phyloP scores from a whole-genome alignment of 371 early-diverging fungal genomes.

The Rhizomucor miehei region DNA sequence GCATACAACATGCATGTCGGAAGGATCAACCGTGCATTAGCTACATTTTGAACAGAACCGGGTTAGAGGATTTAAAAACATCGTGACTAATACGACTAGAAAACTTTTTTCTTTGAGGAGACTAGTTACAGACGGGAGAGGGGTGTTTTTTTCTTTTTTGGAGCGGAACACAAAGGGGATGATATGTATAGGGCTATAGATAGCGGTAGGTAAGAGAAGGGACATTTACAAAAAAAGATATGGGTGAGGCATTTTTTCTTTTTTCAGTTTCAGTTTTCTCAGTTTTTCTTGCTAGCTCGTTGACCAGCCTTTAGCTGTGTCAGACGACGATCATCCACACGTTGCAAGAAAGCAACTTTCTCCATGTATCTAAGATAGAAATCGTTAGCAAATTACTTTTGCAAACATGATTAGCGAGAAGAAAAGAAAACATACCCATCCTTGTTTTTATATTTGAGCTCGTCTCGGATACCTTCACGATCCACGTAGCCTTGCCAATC shows the following conservation, averaged over 20 bases:
- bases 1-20: no score
- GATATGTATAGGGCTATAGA: not conserved
- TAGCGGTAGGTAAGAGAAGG: no score
- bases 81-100: no score
- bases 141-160: conserved; percentile 2
- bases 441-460: conserved; percentile 66
- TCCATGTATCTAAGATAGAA: conserved; percentile 51
- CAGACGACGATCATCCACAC: conserved; percentile 55
- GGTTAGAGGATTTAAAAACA: no score
- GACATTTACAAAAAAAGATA: not conserved
- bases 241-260: not conserved
- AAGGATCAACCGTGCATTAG: no score
- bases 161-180: not conserved
- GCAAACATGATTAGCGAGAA: no score
- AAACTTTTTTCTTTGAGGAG: no score
- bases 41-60: no score
- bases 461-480: conserved; percentile 63
- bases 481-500: conserved; percentile 72
- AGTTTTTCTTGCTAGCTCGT: conserved; percentile 19
- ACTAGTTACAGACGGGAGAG: no score
- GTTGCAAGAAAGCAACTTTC: conserved; percentile 58
- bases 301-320: conserved; percentile 43
- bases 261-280: not conserved
- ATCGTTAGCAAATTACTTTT: no score
- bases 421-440: conserved; percentile 45